These are phyloP conservation scores for Fusarium phyllophilum DNA, from an alignment of 2,329 filamentous ascomycete species.

Conservation along the genomic window DNA sequence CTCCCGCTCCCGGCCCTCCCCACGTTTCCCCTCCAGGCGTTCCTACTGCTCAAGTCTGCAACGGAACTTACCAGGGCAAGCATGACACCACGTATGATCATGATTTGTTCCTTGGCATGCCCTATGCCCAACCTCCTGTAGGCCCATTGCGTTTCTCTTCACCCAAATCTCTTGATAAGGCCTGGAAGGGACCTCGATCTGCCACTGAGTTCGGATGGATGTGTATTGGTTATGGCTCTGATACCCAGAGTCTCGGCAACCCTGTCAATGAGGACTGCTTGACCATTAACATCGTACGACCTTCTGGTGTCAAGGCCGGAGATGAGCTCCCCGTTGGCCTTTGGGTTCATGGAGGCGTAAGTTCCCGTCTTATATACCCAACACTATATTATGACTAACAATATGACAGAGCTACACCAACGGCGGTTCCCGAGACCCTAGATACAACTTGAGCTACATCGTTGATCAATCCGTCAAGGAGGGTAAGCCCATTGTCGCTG, in stretches of 20 bases:
- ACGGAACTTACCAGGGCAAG: slow-evolving; percentile 32
- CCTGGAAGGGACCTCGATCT: slow-evolving; percentile 53
- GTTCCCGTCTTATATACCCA: background rate
- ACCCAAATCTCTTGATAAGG: slow-evolving; percentile 59
- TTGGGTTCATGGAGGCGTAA: slow-evolving; percentile 65
- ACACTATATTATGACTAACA: slow-evolving; percentile 5
- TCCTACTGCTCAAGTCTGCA: slow-evolving; percentile 11
- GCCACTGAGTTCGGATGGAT: slow-evolving; percentile 59
- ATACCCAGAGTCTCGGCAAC: slow-evolving; percentile 38
- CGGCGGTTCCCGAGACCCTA: slow-evolving; percentile 42
- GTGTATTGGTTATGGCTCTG: slow-evolving; percentile 62
- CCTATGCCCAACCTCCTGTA: slow-evolving; percentile 48
- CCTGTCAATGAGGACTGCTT: slow-evolving; percentile 42
- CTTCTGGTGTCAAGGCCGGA: slow-evolving; percentile 40
- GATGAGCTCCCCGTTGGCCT: slow-evolving; percentile 65
- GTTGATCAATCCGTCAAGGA: slow-evolving; percentile 60
- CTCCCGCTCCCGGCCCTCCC: background rate
- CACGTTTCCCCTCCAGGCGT: background rate
- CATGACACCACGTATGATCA: slow-evolving; percentile 26
- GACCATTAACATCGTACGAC: slow-evolving; percentile 42
- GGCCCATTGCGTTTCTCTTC: slow-evolving; percentile 63
- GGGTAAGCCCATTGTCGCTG: slow-evolving; percentile 60
- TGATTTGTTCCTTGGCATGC: slow-evolving; percentile 32
- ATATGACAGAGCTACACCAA: slow-evolving; percentile 37
- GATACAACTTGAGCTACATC: slow-evolving; percentile 71